phyloP scores from a whole-genome alignment of 73 alveolate genomes.

The Diophrys sp. region DNA sequence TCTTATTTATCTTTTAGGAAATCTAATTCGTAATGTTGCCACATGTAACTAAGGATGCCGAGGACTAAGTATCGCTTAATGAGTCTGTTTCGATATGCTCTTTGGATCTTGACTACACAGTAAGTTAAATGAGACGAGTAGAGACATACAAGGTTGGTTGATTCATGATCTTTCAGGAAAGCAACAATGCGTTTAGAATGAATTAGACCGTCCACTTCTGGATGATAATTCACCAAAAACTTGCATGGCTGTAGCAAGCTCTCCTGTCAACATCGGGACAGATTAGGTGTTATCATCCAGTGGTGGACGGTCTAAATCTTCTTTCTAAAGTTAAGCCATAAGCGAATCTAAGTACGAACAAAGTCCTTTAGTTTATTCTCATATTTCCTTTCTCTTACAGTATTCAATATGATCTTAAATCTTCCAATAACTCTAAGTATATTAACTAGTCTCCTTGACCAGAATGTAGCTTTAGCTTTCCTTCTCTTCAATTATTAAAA shows the following conservation, averaged over 20 bases:
- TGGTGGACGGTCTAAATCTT: too few relatives aligned
- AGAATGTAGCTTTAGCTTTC: too few relatives aligned
- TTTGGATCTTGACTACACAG: background rate
- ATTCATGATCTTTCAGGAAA: background rate
- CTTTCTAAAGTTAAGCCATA: background rate
- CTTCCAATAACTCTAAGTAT: background rate
- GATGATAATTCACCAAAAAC: too few relatives aligned
- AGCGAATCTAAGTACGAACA: background rate
- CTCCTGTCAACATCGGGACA: too few relatives aligned
- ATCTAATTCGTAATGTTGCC: background rate
- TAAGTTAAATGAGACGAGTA: background rate
- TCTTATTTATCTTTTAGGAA: background rate
- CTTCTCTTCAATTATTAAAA: too few relatives aligned
- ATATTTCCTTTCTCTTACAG: background rate
- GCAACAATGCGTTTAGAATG: background rate
- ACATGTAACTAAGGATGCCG: background rate
- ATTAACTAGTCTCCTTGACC: background rate
- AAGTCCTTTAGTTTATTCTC: background rate
- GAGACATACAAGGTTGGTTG: background rate
- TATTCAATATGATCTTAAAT: too few relatives aligned
- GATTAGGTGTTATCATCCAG: too few relatives aligned
- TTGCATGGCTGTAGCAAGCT: too few relatives aligned
- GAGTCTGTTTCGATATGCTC: background rate
- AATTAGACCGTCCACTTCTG: too few relatives aligned
- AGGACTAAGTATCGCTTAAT: background rate